Conservation (phyloP, 2,329 filamentous ascomycete species). For the Amauroascus niger region DNA sequence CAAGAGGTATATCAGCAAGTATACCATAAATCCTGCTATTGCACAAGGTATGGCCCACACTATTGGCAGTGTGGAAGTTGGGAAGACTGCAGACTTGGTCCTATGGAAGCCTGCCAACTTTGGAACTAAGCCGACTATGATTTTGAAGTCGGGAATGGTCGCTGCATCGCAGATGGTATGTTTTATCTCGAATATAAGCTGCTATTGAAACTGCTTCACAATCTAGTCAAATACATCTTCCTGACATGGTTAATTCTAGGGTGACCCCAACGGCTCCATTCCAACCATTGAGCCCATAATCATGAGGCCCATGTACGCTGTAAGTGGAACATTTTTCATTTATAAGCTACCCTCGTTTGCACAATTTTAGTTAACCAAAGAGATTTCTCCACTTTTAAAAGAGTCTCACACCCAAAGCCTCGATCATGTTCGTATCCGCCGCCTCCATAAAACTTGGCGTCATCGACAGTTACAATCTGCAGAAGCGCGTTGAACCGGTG, state of each 20-base stretch:
- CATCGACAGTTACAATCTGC: constrained; percentile 62
- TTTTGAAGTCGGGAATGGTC: constrained; percentile 84
- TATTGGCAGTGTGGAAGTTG: constrained; percentile 76
- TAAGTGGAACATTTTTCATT: constrained; percentile 21
- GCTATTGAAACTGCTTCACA: background rate
- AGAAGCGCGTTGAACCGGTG: constrained; percentile 72
- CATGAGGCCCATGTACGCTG: constrained; percentile 75
- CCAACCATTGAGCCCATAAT: constrained; percentile 79
- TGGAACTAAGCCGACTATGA: constrained; percentile 69
- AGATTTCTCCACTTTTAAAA: background rate
- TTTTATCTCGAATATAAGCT: constrained; percentile 7
- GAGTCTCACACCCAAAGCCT: constrained; percentile 55
- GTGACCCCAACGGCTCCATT: constrained; percentile 73
- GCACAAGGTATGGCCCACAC: constrained; percentile 83
- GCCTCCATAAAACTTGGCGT: constrained; percentile 58
- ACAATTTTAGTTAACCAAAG: background rate
- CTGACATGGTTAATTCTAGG: constrained; percentile 37
- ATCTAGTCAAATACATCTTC: background rate
- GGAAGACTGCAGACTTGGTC: constrained; percentile 81
- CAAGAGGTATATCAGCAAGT: constrained; percentile 88
- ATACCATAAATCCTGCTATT: constrained; percentile 88
- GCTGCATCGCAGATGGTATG: constrained; percentile 71
- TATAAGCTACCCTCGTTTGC: background rate
- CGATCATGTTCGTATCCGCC: constrained; percentile 73
- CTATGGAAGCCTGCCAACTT: constrained; percentile 80